Evolutionary conservation across 2,329 filamentous ascomycete species (phyloP).

Genomic region (Polychaeton citri): DNA sequence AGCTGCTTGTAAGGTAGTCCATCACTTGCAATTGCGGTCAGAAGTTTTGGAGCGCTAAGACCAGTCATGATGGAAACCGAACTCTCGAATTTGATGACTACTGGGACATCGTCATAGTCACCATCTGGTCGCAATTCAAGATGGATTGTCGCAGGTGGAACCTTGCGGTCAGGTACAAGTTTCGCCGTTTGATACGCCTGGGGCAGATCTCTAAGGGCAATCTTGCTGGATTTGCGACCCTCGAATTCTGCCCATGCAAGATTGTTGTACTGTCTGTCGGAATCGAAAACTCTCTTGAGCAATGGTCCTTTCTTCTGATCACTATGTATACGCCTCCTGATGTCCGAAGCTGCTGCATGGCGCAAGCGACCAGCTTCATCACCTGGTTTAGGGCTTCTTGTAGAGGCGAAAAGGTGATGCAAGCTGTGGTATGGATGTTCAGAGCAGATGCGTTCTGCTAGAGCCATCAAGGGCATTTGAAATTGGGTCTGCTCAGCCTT

Average conservation of each 20-base stretch:
- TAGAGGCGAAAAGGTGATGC: slow-evolving; percentile 87
- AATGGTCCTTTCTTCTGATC: slow-evolving; percentile 40
- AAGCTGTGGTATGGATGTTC: slow-evolving; percentile 96
- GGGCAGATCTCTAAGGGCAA: slow-evolving; percentile 48
- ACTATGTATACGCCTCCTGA: slow-evolving; percentile 48
- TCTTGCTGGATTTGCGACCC: slow-evolving; percentile 26
- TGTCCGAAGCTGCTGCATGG: slow-evolving; percentile 55
- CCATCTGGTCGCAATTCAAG: slow-evolving; percentile 59
- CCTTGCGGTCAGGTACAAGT: slow-evolving; percentile 47
- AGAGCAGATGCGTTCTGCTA: slow-evolving; percentile 72
- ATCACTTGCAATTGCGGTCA: slow-evolving; percentile 67
- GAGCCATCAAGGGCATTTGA: slow-evolving; percentile 56
- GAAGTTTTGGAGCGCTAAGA: slow-evolving; percentile 84
- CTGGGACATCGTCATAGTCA: slow-evolving; percentile 65
- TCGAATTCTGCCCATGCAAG: slow-evolving; percentile 54
- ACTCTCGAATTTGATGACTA: slow-evolving; percentile 57
- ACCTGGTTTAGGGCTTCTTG: slow-evolving; percentile 46
- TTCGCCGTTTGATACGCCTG: slow-evolving; percentile 51
- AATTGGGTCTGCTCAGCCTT: slow-evolving; percentile 58
- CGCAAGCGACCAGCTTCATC: slow-evolving; percentile 65
- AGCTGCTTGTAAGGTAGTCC: slow-evolving; percentile 76
- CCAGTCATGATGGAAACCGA: slow-evolving; percentile 78
- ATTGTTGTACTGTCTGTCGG: slow-evolving; percentile 51
- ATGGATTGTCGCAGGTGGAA: slow-evolving; percentile 83
- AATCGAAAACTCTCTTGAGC: slow-evolving; percentile 61